Conservation (phyloP, 148 eudicot genomes). For the Camellia lanceoleosa region DNA sequence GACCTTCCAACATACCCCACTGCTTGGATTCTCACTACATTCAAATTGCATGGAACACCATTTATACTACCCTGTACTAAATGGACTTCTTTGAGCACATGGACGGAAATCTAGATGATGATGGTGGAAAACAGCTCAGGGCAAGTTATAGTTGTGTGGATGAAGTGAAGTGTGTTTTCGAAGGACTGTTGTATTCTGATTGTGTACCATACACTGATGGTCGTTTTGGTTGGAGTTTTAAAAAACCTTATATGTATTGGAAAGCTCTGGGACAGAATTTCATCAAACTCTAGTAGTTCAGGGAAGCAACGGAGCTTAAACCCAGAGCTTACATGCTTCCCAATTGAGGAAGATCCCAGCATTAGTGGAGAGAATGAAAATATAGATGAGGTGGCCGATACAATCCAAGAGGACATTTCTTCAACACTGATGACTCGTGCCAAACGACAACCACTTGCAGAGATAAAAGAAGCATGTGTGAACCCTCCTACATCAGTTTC, state of each 20-base stretch:
- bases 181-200: conserved; percentile 45
- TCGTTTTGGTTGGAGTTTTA: conserved; percentile 36
- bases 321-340: conserved; percentile 78
- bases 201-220: conserved; percentile 37
- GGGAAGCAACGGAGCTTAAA: conserved; percentile 53
- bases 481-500: conserved; percentile 28
- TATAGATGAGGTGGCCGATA: conserved; percentile 33
- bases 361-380: conserved; percentile 55
- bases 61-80: conserved; percentile 51
- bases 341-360: conserved; percentile 82
- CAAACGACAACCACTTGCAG: conserved; percentile 44
- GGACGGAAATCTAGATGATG: conserved; percentile 13
- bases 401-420: conserved; percentile 29
- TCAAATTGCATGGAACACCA: conserved; percentile 33
- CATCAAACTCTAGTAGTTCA: conserved; percentile 61
- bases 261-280: conserved; percentile 45
- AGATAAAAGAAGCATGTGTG: conserved; percentile 29
- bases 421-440: conserved; percentile 22
- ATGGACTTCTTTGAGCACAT: conserved; percentile 52
- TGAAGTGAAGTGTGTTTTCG: conserved; percentile 28
- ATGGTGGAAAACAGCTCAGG: conserved; percentile 22
- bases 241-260: conserved; percentile 37
- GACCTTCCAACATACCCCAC: too few relatives aligned
- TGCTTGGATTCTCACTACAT: too few relatives aligned
- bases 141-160: conserved; percentile 18